phyloP scores from a whole-genome alignment of 441 rosid genomes.

The Aleurites moluccanus region DNA sequence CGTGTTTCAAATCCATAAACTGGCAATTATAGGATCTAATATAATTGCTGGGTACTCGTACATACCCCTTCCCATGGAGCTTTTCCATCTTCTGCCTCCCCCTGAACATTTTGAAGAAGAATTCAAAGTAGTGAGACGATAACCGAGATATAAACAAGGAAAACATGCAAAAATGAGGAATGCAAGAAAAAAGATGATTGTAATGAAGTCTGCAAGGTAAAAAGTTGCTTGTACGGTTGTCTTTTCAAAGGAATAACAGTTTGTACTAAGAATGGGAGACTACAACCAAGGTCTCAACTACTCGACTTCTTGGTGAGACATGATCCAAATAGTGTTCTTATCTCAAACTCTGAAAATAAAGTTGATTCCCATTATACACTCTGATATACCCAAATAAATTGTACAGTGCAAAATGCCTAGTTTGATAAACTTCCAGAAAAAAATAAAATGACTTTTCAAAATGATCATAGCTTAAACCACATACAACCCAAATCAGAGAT shows the following conservation, averaged over 20 bases:
- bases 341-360: too few relatives aligned
- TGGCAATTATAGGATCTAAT: background rate
- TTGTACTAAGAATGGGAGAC: background rate
- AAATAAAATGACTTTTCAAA: background rate
- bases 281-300: background rate
- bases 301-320: too few relatives aligned
- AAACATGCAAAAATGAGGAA: background rate
- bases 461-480: background rate
- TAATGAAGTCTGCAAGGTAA: background rate
- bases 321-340: too few relatives aligned
- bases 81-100: conserved; percentile 55
- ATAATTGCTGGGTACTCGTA: background rate
- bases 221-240: background rate
- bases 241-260: background rate
- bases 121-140: background rate
- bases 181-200: too few relatives aligned
- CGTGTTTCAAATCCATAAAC: background rate
- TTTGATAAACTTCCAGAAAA: background rate
- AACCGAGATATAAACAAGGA: conserved; percentile 5
- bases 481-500: background rate
- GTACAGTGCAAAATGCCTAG: background rate
- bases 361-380: too few relatives aligned
- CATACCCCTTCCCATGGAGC: conserved; percentile 90
- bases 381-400: too few relatives aligned
- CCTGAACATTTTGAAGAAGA: conserved; percentile 40